These are phyloP conservation scores for Pulveroboletus sp. DNA, from an alignment of 768 basidiomycete species.

Conservation along the genomic window DNA sequence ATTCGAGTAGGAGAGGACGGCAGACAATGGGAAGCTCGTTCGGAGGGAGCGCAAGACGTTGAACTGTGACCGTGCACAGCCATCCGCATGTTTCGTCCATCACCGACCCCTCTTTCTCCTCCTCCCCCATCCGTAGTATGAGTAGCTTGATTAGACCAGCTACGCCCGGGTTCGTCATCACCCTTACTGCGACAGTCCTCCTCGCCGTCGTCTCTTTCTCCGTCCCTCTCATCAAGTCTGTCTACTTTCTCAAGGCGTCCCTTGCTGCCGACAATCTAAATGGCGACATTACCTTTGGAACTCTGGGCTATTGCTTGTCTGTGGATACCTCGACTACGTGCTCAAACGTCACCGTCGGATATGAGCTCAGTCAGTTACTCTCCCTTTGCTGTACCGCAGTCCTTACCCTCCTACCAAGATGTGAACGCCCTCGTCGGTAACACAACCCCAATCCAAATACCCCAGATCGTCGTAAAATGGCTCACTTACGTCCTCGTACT, in stretches of 20 bases:
- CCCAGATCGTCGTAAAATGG: conserved; percentile 86
- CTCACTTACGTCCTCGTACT: conserved; percentile 90
- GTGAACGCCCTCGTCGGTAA: conserved; percentile 78
- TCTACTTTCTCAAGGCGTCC: conserved; percentile 83
- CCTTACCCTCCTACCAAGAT: conserved; percentile 43
- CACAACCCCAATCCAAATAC: conserved; percentile 61
- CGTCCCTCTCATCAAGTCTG: conserved; percentile 82
- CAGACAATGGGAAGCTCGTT: conserved; percentile 31
- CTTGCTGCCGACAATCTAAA: conserved; percentile 42
- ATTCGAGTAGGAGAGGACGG: too few species aligned
- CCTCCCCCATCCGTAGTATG: conserved; percentile 35
- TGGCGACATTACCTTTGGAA: conserved; percentile 79
- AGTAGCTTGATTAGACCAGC: conserved; percentile 69
- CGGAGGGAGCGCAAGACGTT: too few species aligned
- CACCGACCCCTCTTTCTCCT: neutral
- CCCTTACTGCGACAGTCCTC: conserved; percentile 70
- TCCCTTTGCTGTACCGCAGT: neutral
- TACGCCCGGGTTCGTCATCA: conserved; percentile 85
- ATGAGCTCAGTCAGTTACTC: conserved; percentile 67
- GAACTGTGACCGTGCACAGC: too few species aligned
- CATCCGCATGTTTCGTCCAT: neutral
- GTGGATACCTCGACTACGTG: conserved; percentile 57
- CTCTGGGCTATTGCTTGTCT: conserved; percentile 81
- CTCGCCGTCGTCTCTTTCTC: conserved; percentile 87
- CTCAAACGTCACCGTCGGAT: conserved; percentile 78